These are phyloP conservation scores for Setaria italica DNA, from an alignment of 202 grass and related monocot species.

Conservation along the genomic window DNA sequence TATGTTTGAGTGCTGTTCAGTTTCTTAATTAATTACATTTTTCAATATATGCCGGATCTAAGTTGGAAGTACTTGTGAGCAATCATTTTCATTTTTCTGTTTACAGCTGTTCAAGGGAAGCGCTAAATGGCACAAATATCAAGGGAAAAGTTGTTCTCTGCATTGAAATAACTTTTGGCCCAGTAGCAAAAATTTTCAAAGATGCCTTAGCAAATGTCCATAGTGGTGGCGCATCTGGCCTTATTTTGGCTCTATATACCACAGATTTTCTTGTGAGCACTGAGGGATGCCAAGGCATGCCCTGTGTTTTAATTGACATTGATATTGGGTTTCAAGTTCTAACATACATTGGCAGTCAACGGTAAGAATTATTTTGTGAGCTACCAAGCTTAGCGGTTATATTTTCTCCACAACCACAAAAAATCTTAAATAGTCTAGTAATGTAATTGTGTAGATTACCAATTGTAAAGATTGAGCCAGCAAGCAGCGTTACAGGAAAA, in stretches of 20 bases:
- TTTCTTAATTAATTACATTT: neutral
- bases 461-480: slow-evolving; percentile 25
- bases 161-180: neutral
- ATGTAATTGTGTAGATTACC: neutral
- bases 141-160: slow-evolving; percentile 19
- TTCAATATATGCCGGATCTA: neutral
- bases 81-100: neutral
- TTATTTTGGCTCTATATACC: slow-evolving; percentile 13
- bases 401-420: neutral
- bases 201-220: neutral
- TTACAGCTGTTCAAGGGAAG: neutral
- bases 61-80: neutral
- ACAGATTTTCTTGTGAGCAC: neutral
- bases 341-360: neutral
- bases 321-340: neutral
- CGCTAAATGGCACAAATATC: slow-evolving; percentile 38
- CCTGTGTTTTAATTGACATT: slow-evolving; percentile 3
- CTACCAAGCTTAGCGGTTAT: neutral
- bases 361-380: neutral
- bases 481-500: slow-evolving; percentile 36
- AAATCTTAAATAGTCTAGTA: neutral
- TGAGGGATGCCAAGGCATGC: neutral
- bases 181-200: neutral
- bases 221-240: slow-evolving; percentile 2
- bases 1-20: neutral